Conservation (phyloP, 192 early-diverging fungal species). For the Linnemannia schmuckeri region DNA sequence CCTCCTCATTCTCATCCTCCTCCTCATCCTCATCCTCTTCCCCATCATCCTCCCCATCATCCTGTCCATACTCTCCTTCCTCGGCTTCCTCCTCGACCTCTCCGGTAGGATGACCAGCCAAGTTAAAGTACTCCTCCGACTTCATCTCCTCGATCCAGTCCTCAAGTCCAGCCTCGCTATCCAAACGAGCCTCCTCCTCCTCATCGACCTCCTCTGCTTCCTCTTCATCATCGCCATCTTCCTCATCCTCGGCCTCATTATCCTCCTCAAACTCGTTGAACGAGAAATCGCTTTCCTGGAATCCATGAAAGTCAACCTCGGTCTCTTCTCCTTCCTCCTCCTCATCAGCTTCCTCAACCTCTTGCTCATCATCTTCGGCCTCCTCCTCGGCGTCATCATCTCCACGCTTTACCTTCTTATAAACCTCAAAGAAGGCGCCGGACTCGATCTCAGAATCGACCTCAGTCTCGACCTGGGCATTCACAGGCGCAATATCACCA, state of each 20-base stretch:
- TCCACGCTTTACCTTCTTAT: background rate
- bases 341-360: background rate
- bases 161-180: conserved; percentile 36
- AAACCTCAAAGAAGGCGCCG: background rate
- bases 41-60: background rate
- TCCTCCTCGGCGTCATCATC: conserved; percentile 5
- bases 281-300: background rate
- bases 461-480: background rate
- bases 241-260: conserved; percentile 6
- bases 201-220: conserved; percentile 14
- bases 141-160: conserved; percentile 49
- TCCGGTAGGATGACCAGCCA: conserved; percentile 29
- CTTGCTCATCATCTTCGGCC: background rate
- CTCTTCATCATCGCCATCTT: background rate
- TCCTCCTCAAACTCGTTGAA: background rate
- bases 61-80: background rate
- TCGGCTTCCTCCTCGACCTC: conserved; percentile 1
- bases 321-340: conserved; percentile 16
- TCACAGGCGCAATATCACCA: background rate
- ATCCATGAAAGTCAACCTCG: background rate
- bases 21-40: background rate
- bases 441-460: background rate
- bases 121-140: conserved; percentile 40
- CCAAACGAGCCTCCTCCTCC: conserved; percentile 32
- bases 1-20: background rate